Conservation (phyloP, 2,329 filamentous ascomycete genomes). For the Trichoderma afroharzianum region DNA sequence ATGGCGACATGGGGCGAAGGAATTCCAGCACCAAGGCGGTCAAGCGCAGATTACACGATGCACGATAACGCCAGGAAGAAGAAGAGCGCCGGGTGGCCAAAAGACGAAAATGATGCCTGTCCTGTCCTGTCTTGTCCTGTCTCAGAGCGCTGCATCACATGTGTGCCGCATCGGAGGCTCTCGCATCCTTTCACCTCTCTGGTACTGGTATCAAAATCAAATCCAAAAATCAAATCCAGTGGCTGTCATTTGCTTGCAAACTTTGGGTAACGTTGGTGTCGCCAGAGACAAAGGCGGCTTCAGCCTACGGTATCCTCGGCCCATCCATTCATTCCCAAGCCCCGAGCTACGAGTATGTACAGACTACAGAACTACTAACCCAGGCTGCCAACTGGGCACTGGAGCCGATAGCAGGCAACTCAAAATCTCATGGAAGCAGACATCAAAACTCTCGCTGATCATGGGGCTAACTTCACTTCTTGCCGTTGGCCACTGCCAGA, state of each 20-base stretch:
- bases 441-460: neutral
- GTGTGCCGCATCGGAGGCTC: neutral
- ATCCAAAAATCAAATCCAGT: neutral
- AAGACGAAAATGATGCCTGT: neutral
- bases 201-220: neutral
- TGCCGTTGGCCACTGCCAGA: neutral
- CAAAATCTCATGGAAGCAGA: neutral
- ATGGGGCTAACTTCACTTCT: neutral
- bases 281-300: neutral
- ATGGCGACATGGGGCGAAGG: neutral
- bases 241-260: neutral
- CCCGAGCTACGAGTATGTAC: neutral
- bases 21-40: neutral
- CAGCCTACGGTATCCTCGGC: constrained; percentile 10
- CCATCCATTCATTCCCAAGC: neutral
- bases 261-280: neutral
- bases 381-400: neutral
- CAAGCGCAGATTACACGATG: constrained; percentile 6
- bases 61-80: neutral
- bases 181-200: neutral
- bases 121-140: neutral
- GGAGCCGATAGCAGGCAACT: neutral
- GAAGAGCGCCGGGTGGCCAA: too few species aligned
- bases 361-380: neutral
- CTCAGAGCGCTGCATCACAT: neutral